Conservation (phyloP, 1,139 yeast species). For the Yamadazyma friedrichii region DNA sequence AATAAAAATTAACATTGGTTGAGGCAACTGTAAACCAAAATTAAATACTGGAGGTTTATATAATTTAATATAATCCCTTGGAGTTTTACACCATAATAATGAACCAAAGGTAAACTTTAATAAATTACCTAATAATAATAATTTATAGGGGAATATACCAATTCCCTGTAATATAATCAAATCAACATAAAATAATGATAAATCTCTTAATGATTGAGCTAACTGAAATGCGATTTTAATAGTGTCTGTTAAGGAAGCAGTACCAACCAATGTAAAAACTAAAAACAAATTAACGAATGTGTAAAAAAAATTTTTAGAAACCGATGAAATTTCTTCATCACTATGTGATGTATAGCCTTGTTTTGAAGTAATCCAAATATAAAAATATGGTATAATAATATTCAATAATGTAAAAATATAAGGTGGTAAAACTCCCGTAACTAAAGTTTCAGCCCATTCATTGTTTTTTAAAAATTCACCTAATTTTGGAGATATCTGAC, state of each 20-base stretch:
- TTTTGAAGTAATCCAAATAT: slow-evolving; percentile 61
- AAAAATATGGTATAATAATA: slow-evolving; percentile 70
- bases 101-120: slow-evolving; percentile 56
- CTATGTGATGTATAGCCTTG: slow-evolving; percentile 82
- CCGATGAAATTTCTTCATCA: slow-evolving; percentile 75
- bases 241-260: slow-evolving; percentile 65
- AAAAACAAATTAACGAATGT: slow-evolving; percentile 81
- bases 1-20: slow-evolving; percentile 60
- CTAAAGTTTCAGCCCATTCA: slow-evolving; percentile 58
- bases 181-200: slow-evolving; percentile 79
- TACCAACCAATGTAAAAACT: slow-evolving; percentile 80
- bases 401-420: slow-evolving; percentile 74
- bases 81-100: slow-evolving; percentile 51
- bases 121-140: slow-evolving; percentile 66
- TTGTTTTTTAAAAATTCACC: slow-evolving; percentile 61
- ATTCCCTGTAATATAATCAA: slow-evolving; percentile 72
- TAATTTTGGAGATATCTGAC: slow-evolving; percentile 69
- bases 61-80: slow-evolving; percentile 46
- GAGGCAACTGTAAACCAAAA: slow-evolving; percentile 65
- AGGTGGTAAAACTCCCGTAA: slow-evolving; percentile 79
- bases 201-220: slow-evolving; percentile 67
- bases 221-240: slow-evolving; percentile 76
- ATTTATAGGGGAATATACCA: slow-evolving; percentile 79
- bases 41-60: slow-evolving; percentile 66
- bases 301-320: slow-evolving; percentile 79